These are phyloP conservation scores for Aspergillus incahuasiensis DNA, from an alignment of 495 filamentous ascomycete species.

Conservation along the genomic window DNA sequence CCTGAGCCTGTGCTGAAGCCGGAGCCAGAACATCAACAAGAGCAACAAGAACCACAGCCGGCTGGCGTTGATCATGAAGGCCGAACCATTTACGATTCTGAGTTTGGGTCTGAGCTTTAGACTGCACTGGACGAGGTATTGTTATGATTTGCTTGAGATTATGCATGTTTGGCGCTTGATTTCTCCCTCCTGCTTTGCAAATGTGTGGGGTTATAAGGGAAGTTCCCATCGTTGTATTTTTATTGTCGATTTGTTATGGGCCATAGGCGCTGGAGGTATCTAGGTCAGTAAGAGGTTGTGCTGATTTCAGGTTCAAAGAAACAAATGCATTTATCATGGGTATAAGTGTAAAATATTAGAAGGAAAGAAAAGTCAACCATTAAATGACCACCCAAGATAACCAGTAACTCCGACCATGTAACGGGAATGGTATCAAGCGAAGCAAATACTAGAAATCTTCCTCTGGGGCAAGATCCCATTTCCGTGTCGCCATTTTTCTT, in stretches of 20 bases:
- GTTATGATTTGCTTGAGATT: not conserved
- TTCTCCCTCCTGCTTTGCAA: not conserved
- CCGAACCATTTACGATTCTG: slow-evolving; percentile 6
- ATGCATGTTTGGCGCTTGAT: not conserved
- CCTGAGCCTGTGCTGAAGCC: not conserved
- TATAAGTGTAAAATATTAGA: not conserved
- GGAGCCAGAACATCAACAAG: not conserved
- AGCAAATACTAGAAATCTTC: slow-evolving; percentile 34
- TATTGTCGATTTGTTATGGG: not conserved
- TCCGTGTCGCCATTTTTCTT: slow-evolving; percentile 50
- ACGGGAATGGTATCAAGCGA: not conserved
- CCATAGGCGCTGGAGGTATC: not conserved
- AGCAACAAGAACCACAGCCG: not conserved
- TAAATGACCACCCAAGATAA: not conserved
- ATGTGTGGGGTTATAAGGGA: not conserved
- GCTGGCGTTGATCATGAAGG: not conserved
- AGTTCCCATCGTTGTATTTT: not conserved
- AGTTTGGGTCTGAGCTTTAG: not conserved
- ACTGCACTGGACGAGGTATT: not conserved
- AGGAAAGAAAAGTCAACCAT: not conserved
- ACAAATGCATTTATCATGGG: not conserved
- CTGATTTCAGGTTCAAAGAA: not conserved
- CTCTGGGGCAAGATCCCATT: slow-evolving; percentile 54
- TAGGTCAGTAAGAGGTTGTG: not conserved
- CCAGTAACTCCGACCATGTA: not conserved